Evolutionary conservation across 495 filamentous ascomycete species (phyloP).

Genomic region (Annulohypoxylon stygium): DNA sequence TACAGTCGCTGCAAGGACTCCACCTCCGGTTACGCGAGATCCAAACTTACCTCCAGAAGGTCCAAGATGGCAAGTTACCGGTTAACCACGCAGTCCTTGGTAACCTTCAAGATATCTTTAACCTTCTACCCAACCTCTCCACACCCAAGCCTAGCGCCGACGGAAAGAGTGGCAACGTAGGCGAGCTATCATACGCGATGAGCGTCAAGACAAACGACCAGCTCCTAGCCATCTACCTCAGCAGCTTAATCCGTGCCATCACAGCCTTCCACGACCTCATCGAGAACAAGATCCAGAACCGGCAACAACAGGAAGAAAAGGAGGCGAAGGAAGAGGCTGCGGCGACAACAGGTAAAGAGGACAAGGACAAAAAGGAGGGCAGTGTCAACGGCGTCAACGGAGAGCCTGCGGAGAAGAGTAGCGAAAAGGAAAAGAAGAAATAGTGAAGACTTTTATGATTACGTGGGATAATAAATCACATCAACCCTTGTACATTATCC

Average conservation of each 20-base stretch:
- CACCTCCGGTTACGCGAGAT: conserved; percentile 97
- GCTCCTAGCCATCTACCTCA: conserved; percentile 96
- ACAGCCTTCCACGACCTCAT: conserved; percentile 99
- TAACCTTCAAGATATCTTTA: conserved; percentile 98
- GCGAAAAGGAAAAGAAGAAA: conserved; percentile 73
- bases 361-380: conserved; percentile 73
- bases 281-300: conserved; percentile 99
- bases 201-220: conserved; percentile 99
- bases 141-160: conserved; percentile 75
- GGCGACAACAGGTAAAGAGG: conserved; percentile 59
- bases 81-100: conserved; percentile 98
- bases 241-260: conserved; percentile 95
- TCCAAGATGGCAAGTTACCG: conserved; percentile 89
- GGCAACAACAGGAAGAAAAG: conserved; percentile 95
- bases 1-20: conserved; percentile 96
- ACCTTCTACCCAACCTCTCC: conserved; percentile 94
- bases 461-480: conserved; percentile 28
- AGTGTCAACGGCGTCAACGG: conserved; percentile 68
- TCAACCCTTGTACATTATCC: conserved; percentile 47
- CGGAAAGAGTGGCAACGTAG: conserved; percentile 71
- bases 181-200: conserved; percentile 93
- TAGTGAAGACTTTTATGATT: conserved; percentile 47
- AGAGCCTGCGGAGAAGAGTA: conserved; percentile 77
- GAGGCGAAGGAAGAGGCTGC: conserved; percentile 79
- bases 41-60: conserved; percentile 93